Conservation (phyloP, 176 grass and related monocot genomes). For the Triticum urartu region DNA sequence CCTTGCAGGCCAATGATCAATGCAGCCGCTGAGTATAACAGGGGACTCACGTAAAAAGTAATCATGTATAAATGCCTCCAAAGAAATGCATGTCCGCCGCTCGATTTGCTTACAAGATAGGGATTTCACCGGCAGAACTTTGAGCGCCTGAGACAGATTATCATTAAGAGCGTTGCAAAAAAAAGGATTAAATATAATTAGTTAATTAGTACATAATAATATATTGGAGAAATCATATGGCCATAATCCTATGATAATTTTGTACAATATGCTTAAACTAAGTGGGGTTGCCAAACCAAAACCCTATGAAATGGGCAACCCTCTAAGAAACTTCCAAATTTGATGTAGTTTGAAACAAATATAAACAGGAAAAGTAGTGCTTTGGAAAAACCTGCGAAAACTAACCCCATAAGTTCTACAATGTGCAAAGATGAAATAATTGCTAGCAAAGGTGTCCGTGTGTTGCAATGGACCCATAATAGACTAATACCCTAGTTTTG, state of each 20-base stretch:
- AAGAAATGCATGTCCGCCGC: constrained; percentile 70
- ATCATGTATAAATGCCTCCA: constrained; percentile 87
- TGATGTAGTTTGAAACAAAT: not conserved
- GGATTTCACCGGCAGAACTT: constrained; percentile 71
- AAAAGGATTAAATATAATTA: constrained; percentile 4
- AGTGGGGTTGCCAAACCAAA: not conserved
- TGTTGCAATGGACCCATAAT: no score
- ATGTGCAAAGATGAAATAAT: not conserved
- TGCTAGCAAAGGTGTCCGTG: not conserved
- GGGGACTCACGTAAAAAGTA: constrained; percentile 85
- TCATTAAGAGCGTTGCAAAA: not conserved
- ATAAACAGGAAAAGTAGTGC: not conserved
- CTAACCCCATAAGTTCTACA: not conserved
- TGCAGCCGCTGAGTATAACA: constrained; percentile 87
- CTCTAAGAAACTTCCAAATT: not conserved
- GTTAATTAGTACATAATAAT: not conserved
- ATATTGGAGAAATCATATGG: not conserved
- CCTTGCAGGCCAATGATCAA: constrained; percentile 88
- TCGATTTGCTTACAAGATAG: constrained; percentile 80
- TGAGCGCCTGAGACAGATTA: constrained; percentile 51
- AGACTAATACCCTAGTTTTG: no score
- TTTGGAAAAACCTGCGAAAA: not conserved
- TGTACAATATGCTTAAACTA: not conserved
- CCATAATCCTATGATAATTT: not conserved
- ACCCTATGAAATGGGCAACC: not conserved